phyloP scores from a whole-genome alignment of 2,329 filamentous ascomycete genomes.

The Scolecobasidium constrictum region DNA sequence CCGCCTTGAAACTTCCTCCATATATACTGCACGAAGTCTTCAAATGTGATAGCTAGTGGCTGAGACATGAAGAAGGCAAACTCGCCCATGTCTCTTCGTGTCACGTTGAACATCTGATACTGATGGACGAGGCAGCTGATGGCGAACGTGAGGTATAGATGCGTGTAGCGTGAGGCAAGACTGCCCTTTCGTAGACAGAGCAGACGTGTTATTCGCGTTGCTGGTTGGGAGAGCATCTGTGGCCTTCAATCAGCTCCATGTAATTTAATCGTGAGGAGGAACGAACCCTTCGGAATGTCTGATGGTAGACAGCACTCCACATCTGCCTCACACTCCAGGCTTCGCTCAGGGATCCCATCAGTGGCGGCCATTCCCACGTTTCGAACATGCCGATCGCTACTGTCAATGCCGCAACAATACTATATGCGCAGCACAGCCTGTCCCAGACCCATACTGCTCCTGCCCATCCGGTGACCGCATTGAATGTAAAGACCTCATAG shows the following conservation, averaged over 20 bases:
- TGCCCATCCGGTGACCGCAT: neutral
- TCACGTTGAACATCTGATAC: neutral
- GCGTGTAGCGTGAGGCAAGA: neutral
- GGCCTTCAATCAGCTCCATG: too few relatives aligned
- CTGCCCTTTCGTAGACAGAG: neutral
- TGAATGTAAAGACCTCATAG: neutral
- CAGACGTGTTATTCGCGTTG: neutral
- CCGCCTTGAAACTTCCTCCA: constrained; percentile 2
- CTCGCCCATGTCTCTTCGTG: neutral
- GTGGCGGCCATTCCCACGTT: neutral
- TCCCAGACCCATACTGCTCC: neutral
- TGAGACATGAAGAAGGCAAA: constrained; percentile 14
- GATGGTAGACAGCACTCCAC: neutral
- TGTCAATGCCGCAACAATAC: neutral
- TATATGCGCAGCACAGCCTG: neutral
- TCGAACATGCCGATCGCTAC: neutral
- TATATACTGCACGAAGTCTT: constrained; percentile 11
- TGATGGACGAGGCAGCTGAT: neutral
- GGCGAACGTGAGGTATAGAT: neutral
- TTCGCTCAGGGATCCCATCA: neutral
- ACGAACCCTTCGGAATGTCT: neutral
- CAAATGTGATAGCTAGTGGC: constrained; percentile 11
- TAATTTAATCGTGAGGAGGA: too few relatives aligned
- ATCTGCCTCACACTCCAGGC: neutral
- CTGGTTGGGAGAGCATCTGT: neutral